Conservation (phyloP, 2,329 filamentous ascomycete genomes). For the Bertia moriformis region DNA sequence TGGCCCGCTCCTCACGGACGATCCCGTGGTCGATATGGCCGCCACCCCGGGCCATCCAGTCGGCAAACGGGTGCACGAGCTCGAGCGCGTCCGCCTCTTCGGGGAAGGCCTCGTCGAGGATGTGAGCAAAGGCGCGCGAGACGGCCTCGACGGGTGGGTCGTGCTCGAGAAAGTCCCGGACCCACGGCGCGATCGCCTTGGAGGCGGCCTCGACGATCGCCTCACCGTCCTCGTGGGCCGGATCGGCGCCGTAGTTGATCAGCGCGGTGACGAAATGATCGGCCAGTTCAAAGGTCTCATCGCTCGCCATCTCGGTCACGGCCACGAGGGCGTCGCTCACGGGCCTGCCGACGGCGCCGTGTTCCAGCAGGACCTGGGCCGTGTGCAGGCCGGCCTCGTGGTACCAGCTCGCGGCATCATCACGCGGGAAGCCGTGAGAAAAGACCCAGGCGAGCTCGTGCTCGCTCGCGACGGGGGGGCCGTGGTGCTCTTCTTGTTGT, state of each 20-base stretch:
- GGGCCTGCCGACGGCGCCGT: conserved; percentile 28
- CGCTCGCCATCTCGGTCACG: conserved; percentile 25
- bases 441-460: conserved; percentile 23
- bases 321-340: conserved; percentile 28
- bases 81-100: conserved; percentile 31
- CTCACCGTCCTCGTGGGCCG: conserved; percentile 36
- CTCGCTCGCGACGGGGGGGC: no score
- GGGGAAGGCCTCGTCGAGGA: conserved; percentile 33
- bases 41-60: neutral
- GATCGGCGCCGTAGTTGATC: conserved; percentile 24
- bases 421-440: conserved; percentile 24
- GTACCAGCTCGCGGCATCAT: conserved; percentile 27
- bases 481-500: no score
- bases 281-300: conserved; percentile 22
- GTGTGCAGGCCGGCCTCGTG: conserved; percentile 28
- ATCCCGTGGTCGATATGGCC: neutral
- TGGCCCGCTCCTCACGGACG: neutral
- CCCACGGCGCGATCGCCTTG: conserved; percentile 31
- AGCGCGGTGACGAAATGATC: conserved; percentile 29
- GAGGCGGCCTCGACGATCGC: conserved; percentile 37
- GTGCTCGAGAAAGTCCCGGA: conserved; percentile 30
- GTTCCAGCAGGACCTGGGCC: conserved; percentile 29
- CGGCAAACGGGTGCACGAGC: conserved; percentile 30
- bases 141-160: conserved; percentile 33
- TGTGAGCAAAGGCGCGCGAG: conserved; percentile 35